These are phyloP conservation scores for Phytophthora litchii DNA, from an alignment of 352 stramenopile species.

Conservation along the genomic window DNA sequence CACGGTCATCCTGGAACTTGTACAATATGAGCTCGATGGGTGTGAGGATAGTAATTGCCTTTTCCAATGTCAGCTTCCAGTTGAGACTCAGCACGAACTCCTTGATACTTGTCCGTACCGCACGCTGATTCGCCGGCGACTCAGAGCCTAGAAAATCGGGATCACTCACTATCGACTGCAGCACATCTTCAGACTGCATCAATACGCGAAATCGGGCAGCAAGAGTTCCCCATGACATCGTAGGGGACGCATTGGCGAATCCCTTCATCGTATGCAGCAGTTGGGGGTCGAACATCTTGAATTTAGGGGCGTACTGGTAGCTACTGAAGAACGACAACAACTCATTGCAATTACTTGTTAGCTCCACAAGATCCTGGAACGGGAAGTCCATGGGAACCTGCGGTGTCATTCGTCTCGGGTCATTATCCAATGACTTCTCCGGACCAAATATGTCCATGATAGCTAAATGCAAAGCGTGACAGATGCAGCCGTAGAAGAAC, in stretches of 20 bases:
- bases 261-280: conserved; percentile 80
- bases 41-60: conserved; percentile 78
- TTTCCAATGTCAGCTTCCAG: conserved; percentile 84
- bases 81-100: conserved; percentile 74
- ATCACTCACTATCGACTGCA: conserved; percentile 79
- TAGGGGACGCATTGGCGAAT: conserved; percentile 64
- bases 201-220: conserved; percentile 72
- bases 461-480: conserved; percentile 74
- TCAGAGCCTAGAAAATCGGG: conserved; percentile 54
- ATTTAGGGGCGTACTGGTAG: conserved; percentile 78
- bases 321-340: conserved; percentile 83
- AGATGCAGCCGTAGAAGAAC: conserved; percentile 89
- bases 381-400: conserved; percentile 77
- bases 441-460: conserved; percentile 87
- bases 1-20: conserved; percentile 86
- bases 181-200: conserved; percentile 66
- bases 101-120: conserved; percentile 68
- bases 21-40: conserved; percentile 83
- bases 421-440: conserved; percentile 72
- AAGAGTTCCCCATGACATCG: conserved; percentile 74
- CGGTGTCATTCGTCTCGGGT: conserved; percentile 67
- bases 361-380: conserved; percentile 79
- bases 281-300: conserved; percentile 77
- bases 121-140: conserved; percentile 54
- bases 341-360: conserved; percentile 78